phyloP scores from a whole-genome alignment of 805 yeast genomes.

The Candida verbasci region DNA sequence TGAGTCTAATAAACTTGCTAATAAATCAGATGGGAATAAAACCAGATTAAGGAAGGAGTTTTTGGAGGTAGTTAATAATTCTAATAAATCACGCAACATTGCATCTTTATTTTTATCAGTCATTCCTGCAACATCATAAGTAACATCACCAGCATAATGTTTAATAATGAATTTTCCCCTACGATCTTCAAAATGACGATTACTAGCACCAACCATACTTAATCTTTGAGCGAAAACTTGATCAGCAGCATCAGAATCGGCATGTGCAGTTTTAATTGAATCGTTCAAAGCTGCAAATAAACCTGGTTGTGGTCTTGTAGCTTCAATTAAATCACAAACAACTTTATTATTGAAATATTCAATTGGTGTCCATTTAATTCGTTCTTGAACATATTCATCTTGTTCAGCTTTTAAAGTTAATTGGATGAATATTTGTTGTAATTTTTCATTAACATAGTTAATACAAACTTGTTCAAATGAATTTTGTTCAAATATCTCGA shows the following conservation, averaged over 20 bases:
- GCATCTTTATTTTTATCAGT: conserved; percentile 97
- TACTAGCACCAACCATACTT: conserved; percentile 69
- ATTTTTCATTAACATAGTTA: conserved; percentile 91
- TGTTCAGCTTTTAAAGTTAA: conserved; percentile 95
- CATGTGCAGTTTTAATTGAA: conserved; percentile 97
- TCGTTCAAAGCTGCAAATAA: conserved; percentile 94
- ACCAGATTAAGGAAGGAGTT: conserved; percentile 63
- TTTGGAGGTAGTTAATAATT: conserved; percentile 66
- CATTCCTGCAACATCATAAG: conserved; percentile 83
- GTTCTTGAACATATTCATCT: conserved; percentile 93
- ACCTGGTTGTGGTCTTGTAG: conserved; percentile 87
- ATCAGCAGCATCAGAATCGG: conserved; percentile 94
- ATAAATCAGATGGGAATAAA: conserved; percentile 37
- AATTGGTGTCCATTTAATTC: conserved; percentile 96
- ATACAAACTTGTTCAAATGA: conserved; percentile 94
- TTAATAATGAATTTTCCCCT: conserved; percentile 82
- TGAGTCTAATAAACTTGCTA: conserved; percentile 43
- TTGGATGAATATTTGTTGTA: conserved; percentile 95
- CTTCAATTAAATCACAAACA: conserved; percentile 95
- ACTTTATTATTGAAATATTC: conserved; percentile 93
- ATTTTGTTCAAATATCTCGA: conserved; percentile 92
- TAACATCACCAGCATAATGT: conserved; percentile 98
- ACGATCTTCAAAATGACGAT: conserved; percentile 87
- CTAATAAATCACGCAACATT: conserved; percentile 80
- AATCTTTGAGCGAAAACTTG: conserved; percentile 92